Base-by-base conservation (phyloP, 2,329 filamentous ascomycete species). In the Aureobasidium sp. region DNA sequence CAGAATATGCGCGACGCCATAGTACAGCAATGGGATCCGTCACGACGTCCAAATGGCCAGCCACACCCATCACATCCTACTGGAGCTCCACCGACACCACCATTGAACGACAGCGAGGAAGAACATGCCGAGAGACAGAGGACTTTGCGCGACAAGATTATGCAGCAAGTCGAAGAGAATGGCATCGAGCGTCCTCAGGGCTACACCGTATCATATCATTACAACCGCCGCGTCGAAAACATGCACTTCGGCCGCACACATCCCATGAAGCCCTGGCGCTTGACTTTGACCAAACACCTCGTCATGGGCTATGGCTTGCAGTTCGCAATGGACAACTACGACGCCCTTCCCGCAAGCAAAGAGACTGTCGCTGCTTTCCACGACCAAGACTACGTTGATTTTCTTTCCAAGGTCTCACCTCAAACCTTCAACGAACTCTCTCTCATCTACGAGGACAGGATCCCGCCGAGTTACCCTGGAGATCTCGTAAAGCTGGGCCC, bases 231-330 rank as follows among this genome's bases (percentile, higher is more conserved):
- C 64, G 95, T 97, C 73, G 94, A 99, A 77, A 89, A 89, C 72
- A 93, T 97, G 76, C 94, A 99, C 75, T 99, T 99, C 74, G 94
- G 94, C 67, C 88, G 90, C 77, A 92, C 90, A 11, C 94, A 99
- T 79, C 94, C 94, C 22, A 99, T 99, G 94, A 99, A 99, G 75
- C 94, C 94, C 63, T 97, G 94, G 93, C 90, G 94, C 39, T 79
- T 99, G 66, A 97, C 92, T 17, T 82, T 99, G 61, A 95, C 94
- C 62, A 97, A 99, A 75, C 91, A 94, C 70, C 84, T 99, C 51
- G 91, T 99, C 66, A 87, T 95, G 72, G 89, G 91, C 1, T 97
- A 97, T 74, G 94, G 94, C 67, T 90, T 99, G 83, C 91, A 95
- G 69, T 89, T 93, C 70, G 91, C 91, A 65, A 97, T 99, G 94